A percentile compares a stretch with the other conserved stretches of the same genome.
These are phyloP conservation scores for Hypocreales sp. DNA, from an alignment of 2,329 filamentous ascomycete genomes.

Conservation along the genomic window DNA sequence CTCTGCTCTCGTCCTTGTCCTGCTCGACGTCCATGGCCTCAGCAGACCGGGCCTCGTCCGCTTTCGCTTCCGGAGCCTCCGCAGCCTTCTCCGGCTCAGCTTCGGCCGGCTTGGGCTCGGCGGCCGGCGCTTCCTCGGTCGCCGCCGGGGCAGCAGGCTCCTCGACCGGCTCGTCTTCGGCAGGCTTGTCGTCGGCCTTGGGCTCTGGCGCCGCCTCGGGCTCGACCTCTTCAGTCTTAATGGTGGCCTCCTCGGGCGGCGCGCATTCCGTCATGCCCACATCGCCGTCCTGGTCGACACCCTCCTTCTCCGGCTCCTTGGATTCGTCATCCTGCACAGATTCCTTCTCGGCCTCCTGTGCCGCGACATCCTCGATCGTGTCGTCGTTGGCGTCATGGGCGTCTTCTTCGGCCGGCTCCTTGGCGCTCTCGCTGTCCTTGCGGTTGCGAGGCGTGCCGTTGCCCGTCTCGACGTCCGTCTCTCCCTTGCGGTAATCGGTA, in stretches of 20 bases:
- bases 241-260: constrained; percentile 14
- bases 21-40: constrained; percentile 20
- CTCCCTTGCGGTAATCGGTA: constrained; percentile 31
- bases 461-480: constrained; percentile 21
- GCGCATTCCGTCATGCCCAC: constrained; percentile 31
- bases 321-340: constrained; percentile 5
- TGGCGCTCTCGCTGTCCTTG: constrained; percentile 13
- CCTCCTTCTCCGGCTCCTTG: constrained; percentile 9
- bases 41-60: constrained; percentile 2
- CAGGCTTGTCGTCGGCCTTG: constrained; percentile 14
- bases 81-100: constrained; percentile 8
- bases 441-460: constrained; percentile 21
- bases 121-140: constrained; percentile 1
- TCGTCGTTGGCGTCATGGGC: constrained; percentile 21
- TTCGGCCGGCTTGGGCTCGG: constrained; percentile 9
- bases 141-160: constrained; percentile 5
- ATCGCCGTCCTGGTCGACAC: constrained; percentile 32
- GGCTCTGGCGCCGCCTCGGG: constrained; percentile 15
- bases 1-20: constrained; percentile 9
- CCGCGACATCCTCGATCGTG: constrained; percentile 27
- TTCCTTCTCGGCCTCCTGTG: constrained; percentile 12
- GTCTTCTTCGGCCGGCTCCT: constrained; percentile 14
- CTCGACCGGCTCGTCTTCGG: constrained; percentile 8
- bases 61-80: constrained; percentile 6
- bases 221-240: constrained; percentile 25